Percentiles rank a stretch among this genome's conserved stretches.
Evolutionary conservation across 2,329 filamentous ascomycete species (phyloP).

Genomic region (Fusarium liriodendri): DNA sequence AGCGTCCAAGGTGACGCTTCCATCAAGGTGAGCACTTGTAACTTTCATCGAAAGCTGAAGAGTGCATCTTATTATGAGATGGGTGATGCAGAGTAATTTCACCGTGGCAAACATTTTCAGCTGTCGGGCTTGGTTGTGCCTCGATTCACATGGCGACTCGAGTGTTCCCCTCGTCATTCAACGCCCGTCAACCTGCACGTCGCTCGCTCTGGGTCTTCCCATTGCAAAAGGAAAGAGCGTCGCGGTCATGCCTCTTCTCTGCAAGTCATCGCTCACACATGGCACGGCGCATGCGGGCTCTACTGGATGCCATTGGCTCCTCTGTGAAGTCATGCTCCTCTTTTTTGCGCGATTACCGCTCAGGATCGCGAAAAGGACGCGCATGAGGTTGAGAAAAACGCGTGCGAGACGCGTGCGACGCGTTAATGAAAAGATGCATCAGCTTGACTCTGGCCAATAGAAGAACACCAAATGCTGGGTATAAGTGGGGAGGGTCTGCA

Average conservation of each 20-base stretch:
- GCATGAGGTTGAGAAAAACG: constrained; percentile 16
- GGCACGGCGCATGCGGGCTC: constrained; percentile 14
- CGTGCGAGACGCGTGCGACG: constrained; percentile 23
- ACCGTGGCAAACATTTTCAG: background rate
- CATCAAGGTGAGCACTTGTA: background rate
- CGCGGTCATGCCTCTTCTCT: background rate
- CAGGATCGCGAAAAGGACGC: constrained; percentile 27
- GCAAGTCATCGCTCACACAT: constrained; percentile 11
- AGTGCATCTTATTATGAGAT: constrained; percentile 18
- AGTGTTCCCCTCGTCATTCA: background rate
- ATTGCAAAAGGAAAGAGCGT: background rate
- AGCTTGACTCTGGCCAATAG: constrained; percentile 24
- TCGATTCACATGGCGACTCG: background rate
- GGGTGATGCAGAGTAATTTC: background rate
- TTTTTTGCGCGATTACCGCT: constrained; percentile 22
- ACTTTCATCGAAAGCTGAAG: background rate
- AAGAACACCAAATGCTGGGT: constrained; percentile 9
- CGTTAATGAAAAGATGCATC: constrained; percentile 32
- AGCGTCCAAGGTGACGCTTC: background rate
- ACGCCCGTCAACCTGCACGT: background rate
- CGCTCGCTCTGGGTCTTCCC: background rate
- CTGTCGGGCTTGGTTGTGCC: background rate
- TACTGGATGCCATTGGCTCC: constrained; percentile 19
- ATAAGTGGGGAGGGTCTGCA: constrained; percentile 31
- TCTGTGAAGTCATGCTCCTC: constrained; percentile 11